Base-by-base conservation (phyloP, 2,329 filamentous ascomycete species). In the Fusarium fracticaudum region DNA sequence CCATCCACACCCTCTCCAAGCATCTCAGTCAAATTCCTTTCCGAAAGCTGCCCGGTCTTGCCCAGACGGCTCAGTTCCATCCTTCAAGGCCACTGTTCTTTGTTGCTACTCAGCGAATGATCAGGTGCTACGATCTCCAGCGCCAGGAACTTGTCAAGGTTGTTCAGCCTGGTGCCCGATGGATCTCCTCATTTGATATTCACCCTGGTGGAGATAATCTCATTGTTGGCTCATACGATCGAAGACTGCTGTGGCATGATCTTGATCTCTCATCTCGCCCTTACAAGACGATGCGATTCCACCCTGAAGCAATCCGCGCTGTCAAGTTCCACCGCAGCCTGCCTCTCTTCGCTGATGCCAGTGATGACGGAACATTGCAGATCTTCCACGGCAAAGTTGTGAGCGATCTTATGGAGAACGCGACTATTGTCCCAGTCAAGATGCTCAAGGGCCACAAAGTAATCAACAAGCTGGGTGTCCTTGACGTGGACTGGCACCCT, bases 341-440 rank as follows among this genome's bases (percentile, higher is more conserved):
- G 47, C 95, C 96, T 24, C 87, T 99, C 41, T 98, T 99, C 79
- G 96, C 95, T 2, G 96, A 98, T 81, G 95, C 94, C 26, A 96
- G 93, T 81, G 97, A 99, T 81, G 96, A 99, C 82, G 96, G 96
- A 35, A 94, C 92, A 26, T 85, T 98, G 75, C 96, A 99, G 83
- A 93, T 99, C 61, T 98, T 98, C 90, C 96, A 98, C 81, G 96
- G 95, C 64, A 97, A 96, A 84, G 96, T 98, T 35, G 95, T 97
- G 37, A 94, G 92, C 70, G 96, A 99, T 81, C 87, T 98, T 81
- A 94, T 99, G 90, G 95, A 97, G 86, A 98, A 98, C 80, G 95
- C 96, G 12, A 97, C 93, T 20, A 98, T 99, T 79, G 96, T 98
- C 59, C 96, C 96, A 14, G 88, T 99, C 72, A 99, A 98, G 88